phyloP scores from a whole-genome alignment of 768 basidiomycete species.

The Lentinula guzmanii region DNA sequence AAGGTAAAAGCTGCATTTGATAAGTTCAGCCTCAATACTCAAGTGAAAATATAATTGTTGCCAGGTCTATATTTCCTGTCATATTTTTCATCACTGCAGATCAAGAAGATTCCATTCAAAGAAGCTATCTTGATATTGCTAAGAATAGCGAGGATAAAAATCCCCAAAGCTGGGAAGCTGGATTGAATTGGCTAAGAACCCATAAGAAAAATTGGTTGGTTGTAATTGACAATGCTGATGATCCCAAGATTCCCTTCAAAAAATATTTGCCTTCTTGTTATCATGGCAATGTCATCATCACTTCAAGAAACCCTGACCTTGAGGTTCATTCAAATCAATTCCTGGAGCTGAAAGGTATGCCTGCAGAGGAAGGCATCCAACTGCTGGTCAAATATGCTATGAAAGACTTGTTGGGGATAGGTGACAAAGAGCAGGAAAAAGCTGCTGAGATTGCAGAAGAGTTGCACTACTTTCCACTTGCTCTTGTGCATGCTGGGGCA shows the following conservation, averaged over 20 bases:
- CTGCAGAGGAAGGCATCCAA: not conserved
- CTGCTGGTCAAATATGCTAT: not conserved
- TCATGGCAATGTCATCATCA: constrained; percentile 9
- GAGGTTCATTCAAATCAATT: not conserved
- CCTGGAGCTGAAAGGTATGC: not conserved
- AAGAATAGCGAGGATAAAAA: not conserved
- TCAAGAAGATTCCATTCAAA: not conserved
- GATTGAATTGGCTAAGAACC: not conserved
- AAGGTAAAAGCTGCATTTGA: not conserved
- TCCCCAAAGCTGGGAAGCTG: not conserved
- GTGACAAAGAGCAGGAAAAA: not conserved
- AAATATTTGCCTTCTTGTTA: not conserved
- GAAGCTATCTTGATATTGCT: not conserved
- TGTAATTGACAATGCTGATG: constrained; percentile 10
- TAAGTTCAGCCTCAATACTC: not conserved
- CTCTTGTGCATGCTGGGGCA: constrained; percentile 1
- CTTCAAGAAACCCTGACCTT: not conserved
- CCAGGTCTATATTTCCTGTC: not conserved
- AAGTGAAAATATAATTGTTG: not conserved
- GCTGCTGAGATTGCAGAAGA: not conserved
- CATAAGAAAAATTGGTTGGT: constrained; percentile 6
- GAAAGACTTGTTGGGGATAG: not conserved
- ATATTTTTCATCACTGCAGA: not conserved
- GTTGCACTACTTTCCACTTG: not conserved
- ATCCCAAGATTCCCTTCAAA: not conserved